Conservation (phyloP, 2,329 filamentous ascomycete species). For the Aureobasidium pullulans region DNA sequence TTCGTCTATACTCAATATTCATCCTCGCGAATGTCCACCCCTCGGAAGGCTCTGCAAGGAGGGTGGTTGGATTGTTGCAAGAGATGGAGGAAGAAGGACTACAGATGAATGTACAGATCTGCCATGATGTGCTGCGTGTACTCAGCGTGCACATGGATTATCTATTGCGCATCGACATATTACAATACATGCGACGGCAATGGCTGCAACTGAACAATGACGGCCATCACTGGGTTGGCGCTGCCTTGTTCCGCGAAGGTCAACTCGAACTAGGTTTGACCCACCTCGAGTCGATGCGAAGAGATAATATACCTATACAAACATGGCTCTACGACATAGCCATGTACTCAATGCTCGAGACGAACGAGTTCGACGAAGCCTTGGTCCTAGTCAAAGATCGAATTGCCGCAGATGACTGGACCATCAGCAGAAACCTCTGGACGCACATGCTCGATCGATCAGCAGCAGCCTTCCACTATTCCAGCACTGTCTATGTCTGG, state of each 20-base stretch:
- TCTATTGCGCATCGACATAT: constrained; percentile 60
- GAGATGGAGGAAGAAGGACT: constrained; percentile 63
- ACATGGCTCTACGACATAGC: constrained; percentile 74
- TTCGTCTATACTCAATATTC: constrained; percentile 63
- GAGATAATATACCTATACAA: constrained; percentile 48
- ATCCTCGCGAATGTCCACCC: constrained; percentile 63
- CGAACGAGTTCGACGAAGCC: constrained; percentile 70
- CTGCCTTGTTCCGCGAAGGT: constrained; percentile 71
- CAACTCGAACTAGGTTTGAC: constrained; percentile 74
- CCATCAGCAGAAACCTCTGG: constrained; percentile 54
- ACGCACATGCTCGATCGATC: constrained; percentile 69
- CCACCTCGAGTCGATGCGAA: constrained; percentile 59
- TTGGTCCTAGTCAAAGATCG: constrained; percentile 59
- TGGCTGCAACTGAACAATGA: constrained; percentile 60
- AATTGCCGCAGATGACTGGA: constrained; percentile 32
- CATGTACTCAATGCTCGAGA: constrained; percentile 63
- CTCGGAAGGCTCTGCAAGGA: constrained; percentile 56
- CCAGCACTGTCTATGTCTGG: constrained; percentile 66
- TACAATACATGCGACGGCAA: constrained; percentile 64
- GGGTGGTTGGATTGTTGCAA: constrained; percentile 56
- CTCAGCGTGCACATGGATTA: constrained; percentile 84
- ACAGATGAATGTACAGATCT: constrained; percentile 57
- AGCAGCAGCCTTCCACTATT: constrained; percentile 50
- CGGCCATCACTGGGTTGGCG: constrained; percentile 59
- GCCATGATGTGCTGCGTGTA: constrained; percentile 65